Conservation (phyloP, 371 early-diverging fungal genomes). For the Blakeslea trispora region DNA sequence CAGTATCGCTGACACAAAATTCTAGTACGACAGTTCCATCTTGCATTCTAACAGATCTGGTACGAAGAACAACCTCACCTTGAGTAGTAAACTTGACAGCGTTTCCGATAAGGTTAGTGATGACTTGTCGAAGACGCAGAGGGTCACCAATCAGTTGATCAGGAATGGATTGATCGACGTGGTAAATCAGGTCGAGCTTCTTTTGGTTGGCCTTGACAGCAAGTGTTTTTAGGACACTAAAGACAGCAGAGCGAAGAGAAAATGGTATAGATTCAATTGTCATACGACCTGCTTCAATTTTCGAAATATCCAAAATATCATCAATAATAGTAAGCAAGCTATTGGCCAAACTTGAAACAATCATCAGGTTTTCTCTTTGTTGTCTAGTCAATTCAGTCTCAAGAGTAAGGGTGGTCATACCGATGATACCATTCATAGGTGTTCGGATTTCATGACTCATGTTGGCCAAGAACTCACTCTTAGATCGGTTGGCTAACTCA, state of each 20-base stretch:
- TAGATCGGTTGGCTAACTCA: constrained; percentile 72
- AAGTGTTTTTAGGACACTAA: constrained; percentile 66
- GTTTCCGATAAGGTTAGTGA: constrained; percentile 82
- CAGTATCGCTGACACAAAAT: constrained; percentile 79
- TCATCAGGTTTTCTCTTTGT: constrained; percentile 77
- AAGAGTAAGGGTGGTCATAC: constrained; percentile 69
- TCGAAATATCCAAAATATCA: constrained; percentile 82
- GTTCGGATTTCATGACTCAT: constrained; percentile 79
- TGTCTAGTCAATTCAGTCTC: constrained; percentile 70
- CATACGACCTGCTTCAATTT: constrained; percentile 83
- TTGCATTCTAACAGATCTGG: constrained; percentile 34
- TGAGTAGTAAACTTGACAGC: constrained; percentile 83
- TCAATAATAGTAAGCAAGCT: constrained; percentile 76
- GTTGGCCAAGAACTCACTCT: constrained; percentile 76
- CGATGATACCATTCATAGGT: constrained; percentile 81
- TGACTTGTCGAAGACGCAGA: constrained; percentile 72
- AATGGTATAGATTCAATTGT: constrained; percentile 70
- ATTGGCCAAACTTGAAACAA: constrained; percentile 67
- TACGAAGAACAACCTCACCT: constrained; percentile 64
- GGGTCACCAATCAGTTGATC: constrained; percentile 77
- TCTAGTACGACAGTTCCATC: constrained; percentile 52
- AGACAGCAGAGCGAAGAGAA: constrained; percentile 63
- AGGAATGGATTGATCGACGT: constrained; percentile 67
- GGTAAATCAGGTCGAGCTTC: constrained; percentile 61
- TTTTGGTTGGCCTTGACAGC: constrained; percentile 71